A percentile compares a stretch with the other conserved stretches of the same genome.
Conservation (phyloP, 2,329 filamentous ascomycete genomes). For the Verticillium albo-atrum region DNA sequence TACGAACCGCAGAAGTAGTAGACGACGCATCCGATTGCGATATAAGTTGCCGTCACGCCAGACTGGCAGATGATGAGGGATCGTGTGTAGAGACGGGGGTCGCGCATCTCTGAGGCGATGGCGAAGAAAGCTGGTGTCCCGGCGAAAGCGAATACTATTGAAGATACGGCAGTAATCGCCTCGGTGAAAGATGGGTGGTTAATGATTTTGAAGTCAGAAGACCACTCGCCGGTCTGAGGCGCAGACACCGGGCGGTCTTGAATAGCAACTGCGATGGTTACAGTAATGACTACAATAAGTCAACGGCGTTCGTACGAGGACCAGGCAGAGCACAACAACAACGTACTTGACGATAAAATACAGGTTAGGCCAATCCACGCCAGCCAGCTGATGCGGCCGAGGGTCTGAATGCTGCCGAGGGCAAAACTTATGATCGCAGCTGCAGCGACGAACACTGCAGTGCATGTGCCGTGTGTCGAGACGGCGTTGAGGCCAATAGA, state of each 20-base stretch:
- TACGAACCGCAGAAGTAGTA: slow-evolving; percentile 42
- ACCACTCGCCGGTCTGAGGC: slow-evolving; percentile 14
- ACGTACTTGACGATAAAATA: slow-evolving; percentile 21
- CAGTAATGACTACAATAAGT: slow-evolving; percentile 13
- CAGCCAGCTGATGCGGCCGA: slow-evolving; percentile 26
- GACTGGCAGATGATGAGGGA: slow-evolving; percentile 20
- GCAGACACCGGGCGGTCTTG: slow-evolving; percentile 22
- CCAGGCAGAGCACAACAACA: neutral
- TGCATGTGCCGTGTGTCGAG: slow-evolving; percentile 32
- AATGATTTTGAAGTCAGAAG: slow-evolving; percentile 37
- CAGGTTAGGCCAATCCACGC: slow-evolving; percentile 24
- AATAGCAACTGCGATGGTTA: slow-evolving; percentile 24
- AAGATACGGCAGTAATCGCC: slow-evolving; percentile 31
- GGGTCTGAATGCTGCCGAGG: slow-evolving; percentile 25
- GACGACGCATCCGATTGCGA: slow-evolving; percentile 30
- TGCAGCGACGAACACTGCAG: slow-evolving; percentile 33
- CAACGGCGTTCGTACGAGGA: neutral
- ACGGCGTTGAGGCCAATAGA: slow-evolving; percentile 36
- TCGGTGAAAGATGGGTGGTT: slow-evolving; percentile 54
- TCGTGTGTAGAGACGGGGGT: slow-evolving; percentile 23
- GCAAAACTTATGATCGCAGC: slow-evolving; percentile 22
- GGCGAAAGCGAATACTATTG: slow-evolving; percentile 31
- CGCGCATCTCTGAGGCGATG: slow-evolving; percentile 27
- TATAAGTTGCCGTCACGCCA: slow-evolving; percentile 25
- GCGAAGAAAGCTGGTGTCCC: slow-evolving; percentile 30